These are phyloP conservation scores for Neonectria faginata DNA, from an alignment of 2,329 filamentous ascomycete species.

Conservation along the genomic window DNA sequence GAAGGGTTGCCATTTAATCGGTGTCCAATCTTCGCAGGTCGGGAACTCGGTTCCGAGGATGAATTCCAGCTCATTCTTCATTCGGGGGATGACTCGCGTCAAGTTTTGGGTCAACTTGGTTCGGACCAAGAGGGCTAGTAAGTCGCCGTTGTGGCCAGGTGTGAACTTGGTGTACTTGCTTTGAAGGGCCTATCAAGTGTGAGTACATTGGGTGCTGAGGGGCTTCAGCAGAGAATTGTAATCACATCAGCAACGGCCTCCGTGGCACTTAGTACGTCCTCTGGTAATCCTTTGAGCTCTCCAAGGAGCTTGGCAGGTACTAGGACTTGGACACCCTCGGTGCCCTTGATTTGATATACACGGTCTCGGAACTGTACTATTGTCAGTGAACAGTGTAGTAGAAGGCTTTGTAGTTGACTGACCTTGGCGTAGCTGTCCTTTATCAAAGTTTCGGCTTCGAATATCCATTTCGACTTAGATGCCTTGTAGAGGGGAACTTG, in stretches of 20 bases:
- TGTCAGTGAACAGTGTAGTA: slow-evolving; percentile 33
- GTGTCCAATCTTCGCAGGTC: slow-evolving; percentile 65
- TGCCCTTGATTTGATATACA: slow-evolving; percentile 64
- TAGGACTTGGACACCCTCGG: slow-evolving; percentile 62
- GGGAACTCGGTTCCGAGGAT: slow-evolving; percentile 62
- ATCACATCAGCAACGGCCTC: slow-evolving; percentile 61
- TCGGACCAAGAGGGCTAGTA: slow-evolving; percentile 58
- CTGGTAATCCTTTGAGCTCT: slow-evolving; percentile 61
- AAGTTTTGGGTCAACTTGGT: slow-evolving; percentile 63
- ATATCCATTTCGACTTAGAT: slow-evolving; percentile 62
- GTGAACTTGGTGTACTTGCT: slow-evolving; percentile 64
- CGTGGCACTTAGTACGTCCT: slow-evolving; percentile 61
- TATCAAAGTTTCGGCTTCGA: slow-evolving; percentile 60
- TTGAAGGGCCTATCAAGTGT: slow-evolving; percentile 57
- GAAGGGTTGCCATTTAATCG: slow-evolving; percentile 64
- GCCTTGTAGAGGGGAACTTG: slow-evolving; percentile 62
- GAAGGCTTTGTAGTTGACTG: neutral
- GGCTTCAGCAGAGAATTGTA: neutral
- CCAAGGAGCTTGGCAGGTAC: slow-evolving; percentile 58
- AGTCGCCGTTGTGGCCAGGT: slow-evolving; percentile 59
- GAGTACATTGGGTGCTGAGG: neutral
- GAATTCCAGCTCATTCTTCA: slow-evolving; percentile 61
- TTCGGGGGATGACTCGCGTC: slow-evolving; percentile 57
- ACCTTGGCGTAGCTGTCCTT: slow-evolving; percentile 64
- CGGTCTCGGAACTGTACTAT: slow-evolving; percentile 57